These are phyloP conservation scores for Trichoderma aggressivum DNA, from an alignment of 2,329 filamentous ascomycete genomes.

Conservation along the genomic window DNA sequence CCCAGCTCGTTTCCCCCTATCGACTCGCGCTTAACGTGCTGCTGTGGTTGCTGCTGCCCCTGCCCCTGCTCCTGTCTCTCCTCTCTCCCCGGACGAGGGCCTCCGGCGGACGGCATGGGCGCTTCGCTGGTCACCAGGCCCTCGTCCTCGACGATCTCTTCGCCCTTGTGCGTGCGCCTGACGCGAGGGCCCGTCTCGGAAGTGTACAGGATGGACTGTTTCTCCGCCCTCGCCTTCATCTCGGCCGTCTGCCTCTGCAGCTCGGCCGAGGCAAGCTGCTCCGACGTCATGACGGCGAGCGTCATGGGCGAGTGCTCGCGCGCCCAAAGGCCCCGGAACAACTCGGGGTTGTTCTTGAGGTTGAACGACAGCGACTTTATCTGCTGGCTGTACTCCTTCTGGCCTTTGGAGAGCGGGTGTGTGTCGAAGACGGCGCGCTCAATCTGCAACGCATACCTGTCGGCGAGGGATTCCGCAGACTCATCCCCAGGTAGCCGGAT, in stretches of 20 bases:
- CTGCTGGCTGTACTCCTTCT: slow-evolving; percentile 56
- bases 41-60: slow-evolving; percentile 4
- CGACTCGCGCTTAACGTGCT: slow-evolving; percentile 37
- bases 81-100: slow-evolving; percentile 19
- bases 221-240: slow-evolving; percentile 74
- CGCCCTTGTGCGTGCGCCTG: slow-evolving; percentile 89
- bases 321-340: slow-evolving; percentile 72
- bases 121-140: slow-evolving; percentile 39
- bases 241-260: slow-evolving; percentile 73
- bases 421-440: slow-evolving; percentile 66
- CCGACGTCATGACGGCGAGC: slow-evolving; percentile 81
- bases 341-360: slow-evolving; percentile 79
- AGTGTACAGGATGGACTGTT: slow-evolving; percentile 79
- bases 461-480: slow-evolving; percentile 61
- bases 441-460: slow-evolving; percentile 71
- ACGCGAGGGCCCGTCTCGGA: slow-evolving; percentile 70
- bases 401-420: slow-evolving; percentile 44
- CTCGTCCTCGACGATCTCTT: slow-evolving; percentile 82
- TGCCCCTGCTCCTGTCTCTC: slow-evolving; percentile 21
- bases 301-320: slow-evolving; percentile 68
- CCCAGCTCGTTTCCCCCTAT: slow-evolving; percentile 29
- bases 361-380: slow-evolving; percentile 79
- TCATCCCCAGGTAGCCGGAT: slow-evolving; percentile 62
- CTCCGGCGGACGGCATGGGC: slow-evolving; percentile 29
- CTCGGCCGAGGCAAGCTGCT: slow-evolving; percentile 90